These are phyloP conservation scores for Penicillium sp. DNA, from an alignment of 2,329 filamentous ascomycete species.

Conservation along the genomic window DNA sequence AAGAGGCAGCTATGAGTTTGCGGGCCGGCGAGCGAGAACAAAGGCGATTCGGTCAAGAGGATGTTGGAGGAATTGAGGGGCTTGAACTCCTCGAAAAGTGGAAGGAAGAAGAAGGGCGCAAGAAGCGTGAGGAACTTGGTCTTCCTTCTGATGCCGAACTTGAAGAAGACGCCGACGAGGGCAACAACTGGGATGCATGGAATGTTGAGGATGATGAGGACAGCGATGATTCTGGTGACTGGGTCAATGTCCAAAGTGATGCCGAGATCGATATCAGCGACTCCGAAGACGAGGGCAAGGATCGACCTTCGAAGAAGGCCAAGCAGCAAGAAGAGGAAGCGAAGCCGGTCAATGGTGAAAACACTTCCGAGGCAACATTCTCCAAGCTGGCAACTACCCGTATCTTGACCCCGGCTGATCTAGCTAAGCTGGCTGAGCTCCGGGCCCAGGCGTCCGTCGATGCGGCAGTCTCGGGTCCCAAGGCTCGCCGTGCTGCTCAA, in stretches of 20 bases:
- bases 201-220: conserved; percentile 55
- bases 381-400: conserved; percentile 77
- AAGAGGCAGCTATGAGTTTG: conserved; percentile 79
- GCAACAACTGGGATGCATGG: conserved; percentile 55
- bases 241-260: conserved; percentile 85
- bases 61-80: conserved; percentile 77
- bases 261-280: conserved; percentile 68
- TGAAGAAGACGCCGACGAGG: conserved; percentile 56
- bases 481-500: conserved; percentile 44
- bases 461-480: conserved; percentile 49
- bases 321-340: conserved; percentile 43
- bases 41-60: conserved; percentile 75
- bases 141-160: conserved; percentile 56
- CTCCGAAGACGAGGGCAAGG: conserved; percentile 62
- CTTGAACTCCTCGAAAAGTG: conserved; percentile 85
- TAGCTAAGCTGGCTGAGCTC: conserved; percentile 89
- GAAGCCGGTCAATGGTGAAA: conserved; percentile 31
- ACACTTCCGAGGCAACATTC: conserved; percentile 31
- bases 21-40: conserved; percentile 68
- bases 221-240: conserved; percentile 72
- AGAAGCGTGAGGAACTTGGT: conserved; percentile 64
- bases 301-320: conserved; percentile 58
- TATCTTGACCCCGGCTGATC: conserved; percentile 89
- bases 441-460: conserved; percentile 67
- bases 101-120: conserved; percentile 82